These are phyloP conservation scores for Bauhinia variegata DNA, from an alignment of 306 rosid genomes.

Conservation along the genomic window DNA sequence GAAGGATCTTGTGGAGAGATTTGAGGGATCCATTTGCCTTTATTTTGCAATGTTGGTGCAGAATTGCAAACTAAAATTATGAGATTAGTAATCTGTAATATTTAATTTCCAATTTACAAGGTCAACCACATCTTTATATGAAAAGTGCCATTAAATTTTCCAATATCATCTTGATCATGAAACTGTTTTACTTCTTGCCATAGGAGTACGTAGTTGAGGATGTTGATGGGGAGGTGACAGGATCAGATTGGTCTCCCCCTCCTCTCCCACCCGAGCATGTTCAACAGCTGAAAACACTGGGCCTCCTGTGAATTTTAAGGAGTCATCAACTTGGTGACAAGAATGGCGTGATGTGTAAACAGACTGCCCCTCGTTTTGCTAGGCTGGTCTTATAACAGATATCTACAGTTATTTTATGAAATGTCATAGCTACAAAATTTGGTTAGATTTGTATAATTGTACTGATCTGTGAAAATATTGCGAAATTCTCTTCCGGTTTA, in stretches of 20 bases:
- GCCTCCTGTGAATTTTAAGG: constrained; percentile 62
- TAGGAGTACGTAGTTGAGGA: constrained; percentile 98
- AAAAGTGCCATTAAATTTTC: constrained; percentile 4
- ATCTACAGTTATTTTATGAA: constrained; percentile 34
- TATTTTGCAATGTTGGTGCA: background rate
- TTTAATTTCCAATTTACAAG: background rate
- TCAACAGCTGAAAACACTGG: constrained; percentile 90
- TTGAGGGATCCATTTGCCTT: background rate
- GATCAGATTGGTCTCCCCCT: constrained; percentile 89
- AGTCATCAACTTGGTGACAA: constrained; percentile 36
- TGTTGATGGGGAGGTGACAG: constrained; percentile 90
- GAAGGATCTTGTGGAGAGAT: constrained; percentile 13
- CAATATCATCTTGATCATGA: constrained; percentile 29
- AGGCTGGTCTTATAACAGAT: constrained; percentile 29
- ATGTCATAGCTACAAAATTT: constrained; percentile 33
- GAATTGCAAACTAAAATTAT: constrained; percentile 18
- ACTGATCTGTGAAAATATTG: constrained; percentile 36
- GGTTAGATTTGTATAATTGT: constrained; percentile 41
- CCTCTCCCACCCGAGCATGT: constrained; percentile 87
- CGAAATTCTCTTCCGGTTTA: constrained; percentile 36
- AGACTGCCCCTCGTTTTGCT: constrained; percentile 36
- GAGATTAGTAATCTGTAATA: constrained; percentile 4
- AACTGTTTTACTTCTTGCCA: constrained; percentile 29
- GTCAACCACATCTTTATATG: constrained; percentile 12
- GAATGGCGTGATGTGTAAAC: constrained; percentile 40